Evolutionary conservation across 495 filamentous ascomycete genomes (phyloP), one percentile per base, ranked within the genome.

Genomic region (Penicillium taxi): DNA sequence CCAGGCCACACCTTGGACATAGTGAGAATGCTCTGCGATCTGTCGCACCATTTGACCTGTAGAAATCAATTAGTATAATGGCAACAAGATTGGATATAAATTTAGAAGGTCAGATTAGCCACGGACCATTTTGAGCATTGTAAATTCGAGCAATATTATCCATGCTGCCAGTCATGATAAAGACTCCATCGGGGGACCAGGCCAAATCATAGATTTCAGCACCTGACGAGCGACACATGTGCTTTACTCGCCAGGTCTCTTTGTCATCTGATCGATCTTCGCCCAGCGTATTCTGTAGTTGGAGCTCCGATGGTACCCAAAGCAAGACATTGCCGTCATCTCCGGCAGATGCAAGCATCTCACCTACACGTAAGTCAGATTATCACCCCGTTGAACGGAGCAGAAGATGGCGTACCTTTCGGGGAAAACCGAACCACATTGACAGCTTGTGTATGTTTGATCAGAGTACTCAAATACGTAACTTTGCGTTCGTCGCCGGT

Each of bases 131-230:
- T 39, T 85, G 80, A 33, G 90, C 87, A 61, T 94, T 94, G 70
- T 95, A 96, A 42, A 99, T 96, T 27, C 91, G 72, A 31, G 93
- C 89, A 53, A 96, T 78, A 59, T 99, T 99, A 62, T 99, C 91
- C 89, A 96, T 96, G 60, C 93, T 96, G 4, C 91, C 91, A 13
- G 89, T 95, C 44, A 99, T 95, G 66, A 96, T 94, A 64, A 89
- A 95, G 19, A 84, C 72, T 15, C 85, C 90, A 66, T 99, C 91
- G 7, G 91, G 91, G 15, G 91, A 95, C 91, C 91, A 99, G 26
- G 91, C 91, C 40, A 99, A 66, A 55, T 99, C 91, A 56, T 96
- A 99, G 47, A 99, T 96, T 57, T 96, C 91, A 0, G 85, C 82
- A 0, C 86, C 89, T 17, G 80, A 78, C 11, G 87, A 93, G 29